These are phyloP conservation scores for Nannochloropsis salina DNA, from an alignment of 108 stramenopile species.

Conservation along the genomic window DNA sequence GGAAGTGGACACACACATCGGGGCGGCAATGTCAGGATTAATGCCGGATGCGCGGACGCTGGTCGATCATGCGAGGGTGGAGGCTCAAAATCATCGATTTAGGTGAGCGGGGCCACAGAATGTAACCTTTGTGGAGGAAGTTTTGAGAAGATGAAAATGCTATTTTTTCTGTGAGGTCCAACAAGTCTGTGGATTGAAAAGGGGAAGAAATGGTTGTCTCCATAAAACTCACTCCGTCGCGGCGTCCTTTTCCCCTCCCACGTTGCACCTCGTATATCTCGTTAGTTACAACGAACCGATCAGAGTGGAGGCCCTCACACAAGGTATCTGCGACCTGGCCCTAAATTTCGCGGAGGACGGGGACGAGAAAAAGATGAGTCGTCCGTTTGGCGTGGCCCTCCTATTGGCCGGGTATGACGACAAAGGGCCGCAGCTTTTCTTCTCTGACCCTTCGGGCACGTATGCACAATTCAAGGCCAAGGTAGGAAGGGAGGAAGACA, in stretches of 20 bases:
- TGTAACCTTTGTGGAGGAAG: no score
- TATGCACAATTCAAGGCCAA: constrained; percentile 98
- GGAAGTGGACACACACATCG: constrained; percentile 92
- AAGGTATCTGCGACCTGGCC: constrained; percentile 96
- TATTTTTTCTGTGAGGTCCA: no score
- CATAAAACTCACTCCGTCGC: no score
- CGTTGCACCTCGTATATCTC: background rate
- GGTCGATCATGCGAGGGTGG: constrained; percentile 97
- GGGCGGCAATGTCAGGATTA: constrained; percentile 94
- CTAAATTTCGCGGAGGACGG: constrained; percentile 97
- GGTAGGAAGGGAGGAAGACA: background rate
- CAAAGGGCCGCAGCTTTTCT: constrained; percentile 90
- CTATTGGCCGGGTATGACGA: constrained; percentile 92
- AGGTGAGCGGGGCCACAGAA: background rate
- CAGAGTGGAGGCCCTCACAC: constrained; percentile 94
- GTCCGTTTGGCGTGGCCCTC: constrained; percentile 98
- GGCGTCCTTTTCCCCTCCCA: background rate
- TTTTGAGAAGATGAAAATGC: no score
- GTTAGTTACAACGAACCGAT: constrained; percentile 95
- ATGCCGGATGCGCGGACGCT: constrained; percentile 95
- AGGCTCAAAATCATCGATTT: constrained; percentile 54
- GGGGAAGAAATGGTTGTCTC: no score
- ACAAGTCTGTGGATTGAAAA: no score
- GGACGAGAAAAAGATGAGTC: constrained; percentile 79
- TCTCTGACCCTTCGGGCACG: constrained; percentile 93